These are phyloP conservation scores for Aspergillus ochraceoroseus DNA, from an alignment of 2,329 filamentous ascomycete species.

Conservation along the genomic window DNA sequence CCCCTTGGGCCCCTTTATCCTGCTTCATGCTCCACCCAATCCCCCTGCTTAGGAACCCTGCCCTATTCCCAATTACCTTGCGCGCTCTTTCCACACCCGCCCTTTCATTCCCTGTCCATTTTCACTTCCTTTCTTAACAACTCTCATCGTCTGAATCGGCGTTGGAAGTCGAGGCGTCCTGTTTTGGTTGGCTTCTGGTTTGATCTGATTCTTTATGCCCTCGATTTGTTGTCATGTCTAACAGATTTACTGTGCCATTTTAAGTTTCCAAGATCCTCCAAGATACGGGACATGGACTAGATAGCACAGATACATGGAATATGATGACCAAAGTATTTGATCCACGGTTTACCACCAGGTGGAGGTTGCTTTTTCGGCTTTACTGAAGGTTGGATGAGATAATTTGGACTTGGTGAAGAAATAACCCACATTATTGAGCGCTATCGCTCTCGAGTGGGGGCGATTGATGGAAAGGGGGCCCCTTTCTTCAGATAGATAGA, in stretches of 20 bases:
- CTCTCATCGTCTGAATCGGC: slow-evolving; percentile 35
- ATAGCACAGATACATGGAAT: slow-evolving; percentile 24
- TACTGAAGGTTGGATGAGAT: no score
- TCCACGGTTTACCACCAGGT: no score
- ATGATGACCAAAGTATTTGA: slow-evolving; percentile 18
- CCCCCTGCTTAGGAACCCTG: slow-evolving; percentile 3
- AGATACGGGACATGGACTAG: slow-evolving; percentile 19
- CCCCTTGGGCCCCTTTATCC: no score
- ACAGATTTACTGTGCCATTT: slow-evolving; percentile 34
- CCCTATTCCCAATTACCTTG: slow-evolving; percentile 8
- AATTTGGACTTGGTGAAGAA: no score
- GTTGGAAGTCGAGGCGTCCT: slow-evolving; percentile 40
- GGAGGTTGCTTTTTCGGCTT: no score
- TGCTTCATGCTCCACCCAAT: background rate
- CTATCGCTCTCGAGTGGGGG: no score
- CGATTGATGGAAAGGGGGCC: no score
- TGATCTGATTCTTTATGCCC: slow-evolving; percentile 19
- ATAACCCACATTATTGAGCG: no score
- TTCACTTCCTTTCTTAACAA: slow-evolving; percentile 25
- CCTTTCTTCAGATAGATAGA: no score
- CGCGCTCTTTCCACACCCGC: slow-evolving; percentile 10
- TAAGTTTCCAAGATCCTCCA: slow-evolving; percentile 6
- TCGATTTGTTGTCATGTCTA: slow-evolving; percentile 26
- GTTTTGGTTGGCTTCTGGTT: slow-evolving; percentile 35
- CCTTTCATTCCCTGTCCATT: slow-evolving; percentile 18